These are phyloP conservation scores for Tetrahymena malaccensis DNA, from an alignment of 73 alveolate genomes.

Conservation along the genomic window DNA sequence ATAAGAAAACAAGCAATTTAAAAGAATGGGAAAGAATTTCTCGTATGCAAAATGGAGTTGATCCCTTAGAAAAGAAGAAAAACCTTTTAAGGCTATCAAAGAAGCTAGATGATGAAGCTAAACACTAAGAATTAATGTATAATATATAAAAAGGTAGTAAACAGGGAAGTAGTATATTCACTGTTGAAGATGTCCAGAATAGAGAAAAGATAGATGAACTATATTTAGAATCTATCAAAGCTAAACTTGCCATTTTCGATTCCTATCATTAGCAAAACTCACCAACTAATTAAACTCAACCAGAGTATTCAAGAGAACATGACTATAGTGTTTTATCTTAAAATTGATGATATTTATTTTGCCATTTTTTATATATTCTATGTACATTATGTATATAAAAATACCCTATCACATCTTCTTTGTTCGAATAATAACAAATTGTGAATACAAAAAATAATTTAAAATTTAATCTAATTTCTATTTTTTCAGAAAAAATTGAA, in stretches of 20 bases:
- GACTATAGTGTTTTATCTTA: not conserved
- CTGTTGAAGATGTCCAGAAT: not conserved
- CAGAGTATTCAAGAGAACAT: not conserved
- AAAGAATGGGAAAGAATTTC: not conserved
- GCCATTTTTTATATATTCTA: not conserved
- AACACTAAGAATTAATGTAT: not conserved
- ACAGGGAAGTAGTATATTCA: not conserved
- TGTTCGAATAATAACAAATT: too few relatives aligned
- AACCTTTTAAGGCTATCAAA: not conserved
- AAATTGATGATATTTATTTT: not conserved
- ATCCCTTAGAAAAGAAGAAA: not conserved
- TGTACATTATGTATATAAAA: not conserved
- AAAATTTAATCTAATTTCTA: too few relatives aligned
- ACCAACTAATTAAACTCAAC: not conserved
- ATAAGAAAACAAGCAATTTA: not conserved
- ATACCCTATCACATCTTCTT: not conserved
- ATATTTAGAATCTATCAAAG: not conserved
- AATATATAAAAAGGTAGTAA: not conserved
- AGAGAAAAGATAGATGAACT: not conserved
- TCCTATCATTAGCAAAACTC: not conserved
- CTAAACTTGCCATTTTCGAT: not conserved
- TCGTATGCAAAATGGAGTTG: not conserved
- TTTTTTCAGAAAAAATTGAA: too few relatives aligned
- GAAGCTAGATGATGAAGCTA: not conserved
- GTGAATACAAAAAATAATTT: too few relatives aligned